phyloP scores from a whole-genome alignment of 345 rosid genomes.

The Microcos paniculata region DNA sequence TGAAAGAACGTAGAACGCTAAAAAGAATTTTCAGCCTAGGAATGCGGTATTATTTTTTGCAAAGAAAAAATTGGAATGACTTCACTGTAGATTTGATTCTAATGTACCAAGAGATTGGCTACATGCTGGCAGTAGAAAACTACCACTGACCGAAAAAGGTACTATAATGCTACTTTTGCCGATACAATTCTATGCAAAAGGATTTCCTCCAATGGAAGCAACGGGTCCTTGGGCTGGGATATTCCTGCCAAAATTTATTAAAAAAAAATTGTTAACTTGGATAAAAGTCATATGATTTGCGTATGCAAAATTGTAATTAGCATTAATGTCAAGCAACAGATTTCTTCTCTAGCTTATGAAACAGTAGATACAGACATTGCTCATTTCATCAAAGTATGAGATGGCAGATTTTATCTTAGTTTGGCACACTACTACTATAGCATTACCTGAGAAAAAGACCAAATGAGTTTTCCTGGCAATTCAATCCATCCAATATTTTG shows the following conservation, averaged over 20 bases:
- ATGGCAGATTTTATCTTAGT: neutral
- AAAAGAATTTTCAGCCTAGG: neutral
- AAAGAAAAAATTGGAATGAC: neutral
- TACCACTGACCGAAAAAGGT: neutral
- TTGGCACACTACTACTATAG: neutral
- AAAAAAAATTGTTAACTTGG: neutral
- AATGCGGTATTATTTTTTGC: neutral
- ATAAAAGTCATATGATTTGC: neutral
- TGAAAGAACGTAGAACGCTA: neutral
- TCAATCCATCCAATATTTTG: no score
- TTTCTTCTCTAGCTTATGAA: neutral
- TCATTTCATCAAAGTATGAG: neutral
- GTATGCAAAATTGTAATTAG: neutral
- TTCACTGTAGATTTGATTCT: neutral
- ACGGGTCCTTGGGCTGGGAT: conserved; percentile 68
- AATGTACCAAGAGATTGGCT: neutral
- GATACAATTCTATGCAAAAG: conserved; percentile 55
- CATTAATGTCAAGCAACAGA: neutral
- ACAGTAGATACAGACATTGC: neutral
- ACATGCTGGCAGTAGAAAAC: neutral
- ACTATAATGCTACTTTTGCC: conserved; percentile 13
- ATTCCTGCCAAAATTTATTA: conserved; percentile 45
- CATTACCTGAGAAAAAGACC: neutral
- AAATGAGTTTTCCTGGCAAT: no score
- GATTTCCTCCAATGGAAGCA: conserved; percentile 83